phyloP scores from a whole-genome alignment of 805 yeast species.

The Saturnispora zaruensis region DNA sequence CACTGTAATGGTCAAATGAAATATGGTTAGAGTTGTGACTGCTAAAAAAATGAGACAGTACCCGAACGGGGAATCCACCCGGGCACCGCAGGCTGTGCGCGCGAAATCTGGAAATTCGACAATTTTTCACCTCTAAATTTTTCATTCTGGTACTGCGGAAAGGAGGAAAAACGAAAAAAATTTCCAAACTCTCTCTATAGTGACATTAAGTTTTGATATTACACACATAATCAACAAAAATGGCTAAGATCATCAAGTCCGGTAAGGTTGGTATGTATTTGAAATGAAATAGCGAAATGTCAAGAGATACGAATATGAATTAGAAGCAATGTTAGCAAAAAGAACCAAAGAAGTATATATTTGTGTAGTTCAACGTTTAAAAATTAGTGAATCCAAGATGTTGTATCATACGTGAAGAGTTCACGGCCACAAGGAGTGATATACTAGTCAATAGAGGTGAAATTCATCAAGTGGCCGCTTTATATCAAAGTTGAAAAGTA shows the following conservation, averaged over 20 bases:
- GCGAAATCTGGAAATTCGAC: background rate
- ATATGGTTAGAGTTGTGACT: background rate
- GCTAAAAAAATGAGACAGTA: background rate
- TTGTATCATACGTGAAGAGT: no score
- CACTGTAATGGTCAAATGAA: background rate
- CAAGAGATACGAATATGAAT: background rate
- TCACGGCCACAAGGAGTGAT: background rate
- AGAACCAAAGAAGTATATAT: no score
- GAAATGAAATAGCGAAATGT: background rate
- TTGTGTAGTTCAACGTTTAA: background rate
- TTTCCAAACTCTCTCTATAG: background rate
- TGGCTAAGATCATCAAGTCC: slow-evolving; percentile 99
- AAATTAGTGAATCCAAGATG: background rate
- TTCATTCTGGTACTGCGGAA: background rate
- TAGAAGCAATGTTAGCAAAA: background rate
- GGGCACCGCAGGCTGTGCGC: slow-evolving; percentile 2
- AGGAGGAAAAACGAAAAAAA: background rate
- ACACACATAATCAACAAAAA: slow-evolving; percentile 31
- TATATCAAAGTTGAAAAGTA: no score
- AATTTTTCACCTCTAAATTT: background rate
- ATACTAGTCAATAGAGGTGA: background rate
- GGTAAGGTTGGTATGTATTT: slow-evolving; percentile 94
- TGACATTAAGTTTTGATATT: background rate
- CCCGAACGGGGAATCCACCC: background rate
- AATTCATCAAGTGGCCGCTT: background rate